phyloP scores from a whole-genome alignment of 2,329 filamentous ascomycete species.

The Beauveria caledonica region DNA sequence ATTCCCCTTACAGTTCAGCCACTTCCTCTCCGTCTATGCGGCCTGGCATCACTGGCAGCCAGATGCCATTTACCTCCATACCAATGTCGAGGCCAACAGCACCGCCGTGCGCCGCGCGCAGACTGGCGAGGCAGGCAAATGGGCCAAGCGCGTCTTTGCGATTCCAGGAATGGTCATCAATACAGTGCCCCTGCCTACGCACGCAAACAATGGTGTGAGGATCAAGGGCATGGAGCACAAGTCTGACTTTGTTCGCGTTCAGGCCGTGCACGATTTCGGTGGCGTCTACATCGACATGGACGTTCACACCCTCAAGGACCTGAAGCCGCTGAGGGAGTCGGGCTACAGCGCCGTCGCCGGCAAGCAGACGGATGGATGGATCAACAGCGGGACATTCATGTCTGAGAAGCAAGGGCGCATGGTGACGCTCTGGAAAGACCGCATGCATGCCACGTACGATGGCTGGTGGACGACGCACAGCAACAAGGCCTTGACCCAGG shows the following conservation, averaged over 20 bases:
- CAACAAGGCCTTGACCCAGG: slow-evolving; percentile 18
- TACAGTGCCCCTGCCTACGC: slow-evolving; percentile 24
- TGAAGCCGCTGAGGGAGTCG: slow-evolving; percentile 11
- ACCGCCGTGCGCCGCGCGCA: slow-evolving; percentile 24
- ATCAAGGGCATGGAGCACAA: slow-evolving; percentile 16
- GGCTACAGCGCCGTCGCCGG: slow-evolving; percentile 14
- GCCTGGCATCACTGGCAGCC: slow-evolving; percentile 17
- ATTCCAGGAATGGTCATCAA: slow-evolving; percentile 16
- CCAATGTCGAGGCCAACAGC: slow-evolving; percentile 18
- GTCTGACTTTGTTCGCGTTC: slow-evolving; percentile 18
- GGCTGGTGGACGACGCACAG: slow-evolving; percentile 22
- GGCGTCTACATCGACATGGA: slow-evolving; percentile 19
- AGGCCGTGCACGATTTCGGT: slow-evolving; percentile 16
- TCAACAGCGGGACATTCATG: slow-evolving; percentile 21
- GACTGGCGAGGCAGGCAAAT: slow-evolving; percentile 14
- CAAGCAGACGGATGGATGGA: slow-evolving; percentile 12
- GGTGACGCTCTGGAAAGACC: slow-evolving; percentile 16
- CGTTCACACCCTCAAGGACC: slow-evolving; percentile 14
- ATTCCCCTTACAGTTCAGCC: slow-evolving; percentile 19
- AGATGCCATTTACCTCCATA: slow-evolving; percentile 20
- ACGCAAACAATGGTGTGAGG: slow-evolving; percentile 13
- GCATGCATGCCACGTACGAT: slow-evolving; percentile 21
- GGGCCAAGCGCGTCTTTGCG: slow-evolving; percentile 18
- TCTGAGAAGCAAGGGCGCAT: slow-evolving; percentile 14
- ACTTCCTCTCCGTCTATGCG: slow-evolving; percentile 19